These are phyloP conservation scores for Ascochyta fabae DNA, from an alignment of 2,329 filamentous ascomycete genomes.

Conservation along the genomic window DNA sequence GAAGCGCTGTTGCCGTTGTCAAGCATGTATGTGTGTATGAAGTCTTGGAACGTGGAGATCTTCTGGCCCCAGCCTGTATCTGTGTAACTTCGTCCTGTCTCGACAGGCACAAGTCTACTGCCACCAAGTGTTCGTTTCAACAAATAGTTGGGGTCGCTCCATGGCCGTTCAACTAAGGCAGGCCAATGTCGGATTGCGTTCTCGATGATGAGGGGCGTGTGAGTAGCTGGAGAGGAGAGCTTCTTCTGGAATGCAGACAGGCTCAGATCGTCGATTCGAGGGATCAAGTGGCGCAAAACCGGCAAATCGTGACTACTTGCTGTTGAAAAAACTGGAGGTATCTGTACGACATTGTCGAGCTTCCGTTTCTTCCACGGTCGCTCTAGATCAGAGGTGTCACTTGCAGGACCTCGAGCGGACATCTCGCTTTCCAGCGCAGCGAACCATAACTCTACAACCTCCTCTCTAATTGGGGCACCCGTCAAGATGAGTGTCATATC, in stretches of 20 bases:
- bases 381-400: neutral
- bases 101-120: slow-evolving; percentile 80
- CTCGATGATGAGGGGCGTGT: slow-evolving; percentile 71
- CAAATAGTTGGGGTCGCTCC: slow-evolving; percentile 78
- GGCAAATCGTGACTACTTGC: slow-evolving; percentile 11
- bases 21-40: slow-evolving; percentile 69
- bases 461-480: slow-evolving; percentile 47
- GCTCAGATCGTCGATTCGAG: slow-evolving; percentile 24
- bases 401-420: neutral
- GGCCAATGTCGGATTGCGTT: slow-evolving; percentile 75
- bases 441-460: slow-evolving; percentile 57
- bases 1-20: neutral
- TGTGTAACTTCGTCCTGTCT: slow-evolving; percentile 86
- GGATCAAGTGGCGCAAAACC: slow-evolving; percentile 28
- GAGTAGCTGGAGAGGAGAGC: slow-evolving; percentile 25
- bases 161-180: slow-evolving; percentile 70
- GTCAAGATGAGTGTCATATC: slow-evolving; percentile 80
- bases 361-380: slow-evolving; percentile 30
- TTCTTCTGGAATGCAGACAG: slow-evolving; percentile 41
- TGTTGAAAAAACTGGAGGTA: slow-evolving; percentile 28
- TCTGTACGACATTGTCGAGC: neutral
- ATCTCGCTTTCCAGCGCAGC: slow-evolving; percentile 51
- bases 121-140: slow-evolving; percentile 76
- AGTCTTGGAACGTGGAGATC: slow-evolving; percentile 75
- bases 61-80: slow-evolving; percentile 84